Evolutionary conservation across 768 basidiomycete genomes (phyloP).

Genomic region (Termitomyces sp.): DNA sequence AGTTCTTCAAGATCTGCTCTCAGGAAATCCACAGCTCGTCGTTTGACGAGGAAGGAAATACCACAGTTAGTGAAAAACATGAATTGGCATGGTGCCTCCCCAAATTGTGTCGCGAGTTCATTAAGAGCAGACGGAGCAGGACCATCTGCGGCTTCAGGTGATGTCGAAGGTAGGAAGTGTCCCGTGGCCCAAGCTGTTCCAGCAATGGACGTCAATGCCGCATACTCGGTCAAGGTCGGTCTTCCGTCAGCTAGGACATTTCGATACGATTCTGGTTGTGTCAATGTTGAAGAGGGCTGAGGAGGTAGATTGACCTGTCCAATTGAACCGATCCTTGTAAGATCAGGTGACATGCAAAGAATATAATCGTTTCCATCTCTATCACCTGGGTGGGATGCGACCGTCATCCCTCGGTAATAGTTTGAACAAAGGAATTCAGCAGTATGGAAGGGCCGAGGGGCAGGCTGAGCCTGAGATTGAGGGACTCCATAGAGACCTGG

Average conservation of each 20-base stretch:
- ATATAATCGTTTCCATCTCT: constrained; percentile 70
- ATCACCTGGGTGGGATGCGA: constrained; percentile 73
- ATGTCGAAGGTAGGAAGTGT: constrained; percentile 32
- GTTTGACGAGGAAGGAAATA: constrained; percentile 72
- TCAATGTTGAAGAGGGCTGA: constrained; percentile 29
- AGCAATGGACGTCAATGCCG: constrained; percentile 70
- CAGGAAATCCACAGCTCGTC: constrained; percentile 81
- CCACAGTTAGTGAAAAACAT: constrained; percentile 88
- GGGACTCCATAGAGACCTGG: constrained; percentile 42
- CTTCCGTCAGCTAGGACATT: constrained; percentile 31
- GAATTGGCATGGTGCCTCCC: constrained; percentile 71
- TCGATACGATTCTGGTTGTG: constrained; percentile 29
- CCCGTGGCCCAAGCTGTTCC: constrained; percentile 86
- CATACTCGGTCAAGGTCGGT: constrained; percentile 71
- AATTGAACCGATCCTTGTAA: constrained; percentile 64
- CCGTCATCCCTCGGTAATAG: constrained; percentile 60
- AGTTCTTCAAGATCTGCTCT: constrained; percentile 78
- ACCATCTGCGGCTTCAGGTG: constrained; percentile 25
- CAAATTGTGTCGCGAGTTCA: constrained; percentile 79
- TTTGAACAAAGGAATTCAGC: constrained; percentile 56
- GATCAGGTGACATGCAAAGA: constrained; percentile 70
- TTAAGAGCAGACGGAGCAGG: constrained; percentile 60
- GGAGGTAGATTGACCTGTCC: constrained; percentile 55
- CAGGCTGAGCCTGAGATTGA: constrained; percentile 38
- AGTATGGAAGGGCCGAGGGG: constrained; percentile 53